phyloP scores from a whole-genome alignment of 345 rosid species.

The Gossypium rotundifolium region DNA sequence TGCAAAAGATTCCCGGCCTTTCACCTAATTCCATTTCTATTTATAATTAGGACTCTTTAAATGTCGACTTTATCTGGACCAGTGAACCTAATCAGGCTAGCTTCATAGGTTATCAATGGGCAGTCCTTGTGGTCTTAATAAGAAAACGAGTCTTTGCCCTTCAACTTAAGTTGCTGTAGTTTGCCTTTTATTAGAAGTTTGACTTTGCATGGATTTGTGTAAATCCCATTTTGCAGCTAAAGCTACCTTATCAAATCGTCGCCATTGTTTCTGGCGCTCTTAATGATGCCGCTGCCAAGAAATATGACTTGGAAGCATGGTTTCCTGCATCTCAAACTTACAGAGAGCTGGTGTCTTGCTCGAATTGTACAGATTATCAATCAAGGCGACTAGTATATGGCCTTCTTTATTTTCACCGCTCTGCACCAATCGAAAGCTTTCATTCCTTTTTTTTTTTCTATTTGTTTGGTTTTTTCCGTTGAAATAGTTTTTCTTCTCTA shows the following conservation, averaged over 20 bases:
- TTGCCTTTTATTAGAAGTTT: neutral
- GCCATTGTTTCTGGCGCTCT: constrained; percentile 61
- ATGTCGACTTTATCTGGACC: neutral
- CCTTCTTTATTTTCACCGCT: fast-evolving
- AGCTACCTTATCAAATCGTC: constrained; percentile 75
- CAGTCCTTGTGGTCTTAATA: neutral
- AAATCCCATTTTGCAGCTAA: constrained; percentile 45
- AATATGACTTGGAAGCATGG: constrained; percentile 94
- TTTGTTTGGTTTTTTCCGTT: no score
- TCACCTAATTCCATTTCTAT: neutral
- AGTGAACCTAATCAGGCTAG: neutral
- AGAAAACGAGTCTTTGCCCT: neutral
- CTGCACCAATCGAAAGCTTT: no score
- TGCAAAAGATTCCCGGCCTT: neutral
- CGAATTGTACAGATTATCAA: constrained; percentile 11
- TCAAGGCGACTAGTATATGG: constrained; percentile 44
- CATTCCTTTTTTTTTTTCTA: fast-evolving
- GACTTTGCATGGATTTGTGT: neutral
- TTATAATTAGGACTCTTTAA: neutral
- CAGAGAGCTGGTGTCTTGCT: constrained; percentile 12
- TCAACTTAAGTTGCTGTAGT: neutral
- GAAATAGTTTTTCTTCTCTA: no score
- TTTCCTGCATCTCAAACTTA: constrained; percentile 81
- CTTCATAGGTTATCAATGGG: neutral
- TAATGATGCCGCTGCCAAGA: constrained; percentile 68